phyloP scores from a whole-genome alignment of 116 monocot species.

The Dioscorea cayenensis region DNA sequence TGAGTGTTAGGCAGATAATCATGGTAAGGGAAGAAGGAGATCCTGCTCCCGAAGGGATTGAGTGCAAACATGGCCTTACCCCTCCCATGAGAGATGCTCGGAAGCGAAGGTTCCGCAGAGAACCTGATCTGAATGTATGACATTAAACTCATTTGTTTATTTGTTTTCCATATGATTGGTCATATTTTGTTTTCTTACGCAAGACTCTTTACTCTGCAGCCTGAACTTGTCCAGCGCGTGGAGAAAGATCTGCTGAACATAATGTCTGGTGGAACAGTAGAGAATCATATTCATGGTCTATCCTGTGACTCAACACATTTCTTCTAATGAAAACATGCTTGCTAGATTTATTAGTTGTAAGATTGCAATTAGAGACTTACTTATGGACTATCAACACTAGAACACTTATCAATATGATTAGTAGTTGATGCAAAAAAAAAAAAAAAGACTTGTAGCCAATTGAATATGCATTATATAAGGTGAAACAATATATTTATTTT shows the following conservation, averaged over 20 bases:
- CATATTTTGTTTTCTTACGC: not conserved
- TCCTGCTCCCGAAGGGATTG: conserved; percentile 79
- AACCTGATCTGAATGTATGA: conserved; percentile 91
- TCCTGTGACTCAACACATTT: not conserved
- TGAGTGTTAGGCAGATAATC: conserved; percentile 53
- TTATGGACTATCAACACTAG: no score
- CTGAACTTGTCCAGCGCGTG: conserved; percentile 80
- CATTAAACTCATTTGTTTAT: not conserved
- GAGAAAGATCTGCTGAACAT: conserved; percentile 74
- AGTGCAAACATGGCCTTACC: conserved; percentile 83
- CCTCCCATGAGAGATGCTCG: conserved; percentile 98
- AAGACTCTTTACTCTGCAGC: conserved; percentile 36
- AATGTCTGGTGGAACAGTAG: conserved; percentile 46
- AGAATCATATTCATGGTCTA: conserved; percentile 23
- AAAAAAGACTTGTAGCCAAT: no score
- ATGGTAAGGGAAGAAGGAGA: conserved; percentile 82
- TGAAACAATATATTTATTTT: no score
- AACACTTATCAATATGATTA: no score
- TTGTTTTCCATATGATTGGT: not conserved
- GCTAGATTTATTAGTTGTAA: no score
- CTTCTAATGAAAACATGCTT: not conserved
- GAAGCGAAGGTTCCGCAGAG: conserved; percentile 70
- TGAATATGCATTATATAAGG: no score
- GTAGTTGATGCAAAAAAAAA: no score
- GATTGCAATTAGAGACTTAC: no score